Evolutionary conservation across 768 basidiomycete genomes (phyloP).

Genomic region (Kwoniella sp.): DNA sequence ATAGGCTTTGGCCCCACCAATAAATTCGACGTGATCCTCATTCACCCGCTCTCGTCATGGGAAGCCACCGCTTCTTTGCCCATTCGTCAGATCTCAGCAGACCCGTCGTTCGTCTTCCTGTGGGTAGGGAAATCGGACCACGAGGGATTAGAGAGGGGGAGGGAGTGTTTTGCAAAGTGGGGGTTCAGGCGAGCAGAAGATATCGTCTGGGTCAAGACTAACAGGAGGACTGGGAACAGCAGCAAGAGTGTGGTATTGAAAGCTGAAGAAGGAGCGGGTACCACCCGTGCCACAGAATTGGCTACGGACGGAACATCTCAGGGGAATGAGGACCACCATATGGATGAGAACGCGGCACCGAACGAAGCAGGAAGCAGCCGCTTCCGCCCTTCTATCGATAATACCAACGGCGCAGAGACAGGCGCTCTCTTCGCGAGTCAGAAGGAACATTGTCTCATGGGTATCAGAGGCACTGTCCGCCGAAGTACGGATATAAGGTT

Average conservation of each 20-base stretch:
- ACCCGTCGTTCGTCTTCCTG: conserved; percentile 89
- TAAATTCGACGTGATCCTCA: conserved; percentile 80
- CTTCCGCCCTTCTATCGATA: too few relatives aligned
- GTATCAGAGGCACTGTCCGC: conserved; percentile 93
- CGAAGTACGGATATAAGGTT: conserved; percentile 94
- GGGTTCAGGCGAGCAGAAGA: conserved; percentile 87
- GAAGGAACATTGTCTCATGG: conserved; percentile 95
- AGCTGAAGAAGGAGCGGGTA: not conserved
- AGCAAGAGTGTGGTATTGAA: not conserved
- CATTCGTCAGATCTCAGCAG: conserved; percentile 77
- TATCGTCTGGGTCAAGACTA: conserved; percentile 98
- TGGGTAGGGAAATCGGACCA: conserved; percentile 93
- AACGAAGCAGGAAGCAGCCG: not conserved
- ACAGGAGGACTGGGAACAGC: conserved; percentile 55
- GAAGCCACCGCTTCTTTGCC: conserved; percentile 79
- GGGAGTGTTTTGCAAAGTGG: conserved; percentile 90
- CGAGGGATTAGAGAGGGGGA: conserved; percentile 85
- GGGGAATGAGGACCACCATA: too few relatives aligned
- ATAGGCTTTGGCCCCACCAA: conserved; percentile 57
- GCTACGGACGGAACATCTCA: not conserved
- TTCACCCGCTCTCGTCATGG: conserved; percentile 76
- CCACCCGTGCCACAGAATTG: too few relatives aligned
- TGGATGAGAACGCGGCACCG: not conserved
- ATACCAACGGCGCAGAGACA: not conserved
- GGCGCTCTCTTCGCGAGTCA: conserved; percentile 71